Evolutionary conservation across 1,139 yeast species (phyloP), one percentile per base, ranked within the genome.

Genomic region (Kluyveromyces sp.): DNA sequence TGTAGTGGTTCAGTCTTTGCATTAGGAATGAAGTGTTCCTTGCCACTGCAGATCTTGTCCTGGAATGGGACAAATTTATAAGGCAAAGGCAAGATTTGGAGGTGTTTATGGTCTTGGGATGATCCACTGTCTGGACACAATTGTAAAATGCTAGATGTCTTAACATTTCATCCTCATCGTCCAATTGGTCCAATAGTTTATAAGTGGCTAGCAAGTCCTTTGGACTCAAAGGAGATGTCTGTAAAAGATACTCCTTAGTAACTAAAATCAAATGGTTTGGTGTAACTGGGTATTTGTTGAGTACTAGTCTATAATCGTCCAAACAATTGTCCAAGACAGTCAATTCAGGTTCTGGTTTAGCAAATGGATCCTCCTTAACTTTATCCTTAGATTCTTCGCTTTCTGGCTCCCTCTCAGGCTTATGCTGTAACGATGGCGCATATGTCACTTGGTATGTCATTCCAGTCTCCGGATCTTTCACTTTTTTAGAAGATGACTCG

Each of bases 61-160:
- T 89, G 86, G 62, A 76, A 83, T 3, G 87, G 76, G 1, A 62
- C 64, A 60, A 80, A 82, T 34, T 72, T 66, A 7, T 66, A 63
- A 2, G 96, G 95, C 39, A 86, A 68, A 34, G 79, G 74, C 74
- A 92, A 71, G 64, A 90, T 81, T 65, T 92, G 98, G 50, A 90
- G 66, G 67, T 92, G 98, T 59, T 87, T 87, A 67, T 92, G 98
- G 42, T 88, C 83, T 58, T 89, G 94, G 0, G 96, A 87, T 6
- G 96, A 96, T 1, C 97, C 98, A 54, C 95, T 81, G 56, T 80
- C 74, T 28, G 79, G 79, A 3, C 97, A 61, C 89, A 81, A 63
- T 92, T 92, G 73, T 79, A 92, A 65, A 92, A 90, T 0, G 88
- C 92, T 64, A 90, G 72, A 74, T 75, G 77, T 51, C 74, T 70